Percentiles rank a stretch among this genome's conserved stretches.
Evolutionary conservation across 176 grass and related monocot species (phyloP).

Genomic region (Oryza meyeriana): DNA sequence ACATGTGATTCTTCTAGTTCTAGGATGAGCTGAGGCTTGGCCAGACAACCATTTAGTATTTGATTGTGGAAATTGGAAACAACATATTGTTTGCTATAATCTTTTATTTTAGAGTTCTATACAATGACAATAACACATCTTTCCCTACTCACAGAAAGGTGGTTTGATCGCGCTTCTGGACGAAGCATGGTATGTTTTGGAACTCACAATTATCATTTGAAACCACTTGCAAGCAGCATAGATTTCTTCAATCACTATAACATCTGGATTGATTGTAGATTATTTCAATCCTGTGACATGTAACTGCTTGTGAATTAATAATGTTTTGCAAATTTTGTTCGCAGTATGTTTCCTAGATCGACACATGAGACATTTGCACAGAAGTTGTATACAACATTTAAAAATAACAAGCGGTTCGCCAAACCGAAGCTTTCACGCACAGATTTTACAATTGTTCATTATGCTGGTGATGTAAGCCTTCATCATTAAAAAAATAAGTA

Average conservation of each 20-base stretch:
- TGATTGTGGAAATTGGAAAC: slow-evolving; percentile 15
- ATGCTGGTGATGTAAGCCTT: slow-evolving; percentile 85
- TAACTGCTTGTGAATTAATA: slow-evolving; percentile 35
- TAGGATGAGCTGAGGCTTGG: slow-evolving; percentile 11
- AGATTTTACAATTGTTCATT: slow-evolving; percentile 93
- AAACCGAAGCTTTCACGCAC: slow-evolving; percentile 99
- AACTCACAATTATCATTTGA: slow-evolving; percentile 23
- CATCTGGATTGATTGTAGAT: slow-evolving; percentile 9
- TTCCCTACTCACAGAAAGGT: slow-evolving; percentile 86
- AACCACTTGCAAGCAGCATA: slow-evolving; percentile 7
- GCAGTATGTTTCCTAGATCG: slow-evolving; percentile 99
- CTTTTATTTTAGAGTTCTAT: neutral
- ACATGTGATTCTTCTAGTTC: neutral
- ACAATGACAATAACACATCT: slow-evolving; percentile 27
- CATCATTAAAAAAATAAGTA: slow-evolving; percentile 7
- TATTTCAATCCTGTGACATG: slow-evolving; percentile 20
- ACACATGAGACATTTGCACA: slow-evolving; percentile 99
- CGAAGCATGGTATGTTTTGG: slow-evolving; percentile 92
- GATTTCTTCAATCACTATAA: slow-evolving; percentile 23
- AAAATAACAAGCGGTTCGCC: slow-evolving; percentile 81
- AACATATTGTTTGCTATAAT: slow-evolving; percentile 2
- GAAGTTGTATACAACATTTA: slow-evolving; percentile 90
- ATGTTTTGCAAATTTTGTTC: slow-evolving; percentile 25
- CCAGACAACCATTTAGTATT: slow-evolving; percentile 4
- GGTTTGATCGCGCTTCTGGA: slow-evolving; percentile 96